phyloP scores from a whole-genome alignment of 2,329 filamentous ascomycete genomes.

The Pseudopyricularia cyperi region DNA sequence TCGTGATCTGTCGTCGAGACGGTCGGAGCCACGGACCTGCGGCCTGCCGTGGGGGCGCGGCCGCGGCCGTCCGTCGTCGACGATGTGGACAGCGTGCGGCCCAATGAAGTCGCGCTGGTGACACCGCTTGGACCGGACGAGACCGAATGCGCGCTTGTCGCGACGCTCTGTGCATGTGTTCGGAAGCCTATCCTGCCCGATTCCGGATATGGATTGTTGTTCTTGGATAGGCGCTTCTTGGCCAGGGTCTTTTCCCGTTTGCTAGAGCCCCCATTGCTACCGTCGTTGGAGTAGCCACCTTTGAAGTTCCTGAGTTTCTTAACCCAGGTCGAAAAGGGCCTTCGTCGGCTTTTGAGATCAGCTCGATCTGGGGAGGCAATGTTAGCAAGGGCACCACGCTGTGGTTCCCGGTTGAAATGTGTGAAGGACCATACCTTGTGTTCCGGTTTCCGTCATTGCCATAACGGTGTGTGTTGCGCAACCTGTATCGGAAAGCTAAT shows the following conservation, averaged over 20 bases:
- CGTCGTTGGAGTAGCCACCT: constrained; percentile 46
- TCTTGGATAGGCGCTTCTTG: constrained; percentile 50
- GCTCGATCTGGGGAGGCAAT: neutral
- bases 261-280: constrained; percentile 21
- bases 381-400: neutral
- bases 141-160: constrained; percentile 39
- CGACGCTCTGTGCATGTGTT: constrained; percentile 13
- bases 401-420: neutral
- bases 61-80: constrained; percentile 49
- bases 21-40: constrained; percentile 65
- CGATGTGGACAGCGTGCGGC: constrained; percentile 41
- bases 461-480: neutral
- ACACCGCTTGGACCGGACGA: constrained; percentile 40
- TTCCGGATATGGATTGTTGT: constrained; percentile 87
- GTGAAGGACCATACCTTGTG: constrained; percentile 10
- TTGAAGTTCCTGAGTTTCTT: constrained; percentile 75
- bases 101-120: constrained; percentile 38
- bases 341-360: constrained; percentile 45
- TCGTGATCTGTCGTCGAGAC: constrained; percentile 67
- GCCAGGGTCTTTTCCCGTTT: constrained; percentile 28
- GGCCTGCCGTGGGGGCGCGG: constrained; percentile 43
- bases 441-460: constrained; percentile 19
- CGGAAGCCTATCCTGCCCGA: constrained; percentile 46
- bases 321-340: constrained; percentile 87
- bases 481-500: neutral